Evolutionary conservation across 345 rosid species (phyloP), one percentile per base, ranked within the genome.

Genomic region (Hirschfeldia incana): DNA sequence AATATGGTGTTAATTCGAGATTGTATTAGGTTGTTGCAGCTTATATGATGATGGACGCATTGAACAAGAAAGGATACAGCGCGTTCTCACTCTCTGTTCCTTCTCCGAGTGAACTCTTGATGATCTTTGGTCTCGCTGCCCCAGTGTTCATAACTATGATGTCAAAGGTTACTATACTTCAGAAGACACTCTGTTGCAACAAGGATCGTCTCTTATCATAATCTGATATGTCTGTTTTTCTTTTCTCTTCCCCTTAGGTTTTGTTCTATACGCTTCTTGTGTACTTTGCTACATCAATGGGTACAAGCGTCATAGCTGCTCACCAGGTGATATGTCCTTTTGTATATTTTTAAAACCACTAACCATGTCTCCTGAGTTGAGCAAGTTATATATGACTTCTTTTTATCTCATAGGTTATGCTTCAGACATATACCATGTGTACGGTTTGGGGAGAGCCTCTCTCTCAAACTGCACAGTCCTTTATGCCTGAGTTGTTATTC

Each of bases 381-480:
- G 46, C 62, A 34, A n/a, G 29, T 49, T 62, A 16, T 60, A 4
- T 33, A 39, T 73, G 36, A 79, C 58, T 28, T 61, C 65, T 68
- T 79, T 12, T 68, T 44, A 42, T 79, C 69, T 76, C 65, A 8
- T 71, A 91, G 97, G 90, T 89, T 78, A 87, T 89, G 93, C 70
- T 92, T 88, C 97, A 92, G 86, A 87, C 81, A 16, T 86, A 58
- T 53, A 12, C 84, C 79, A 88, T 94, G 87, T 82, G 92, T 80
- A 80, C 89, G 0, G 94, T 92, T 12, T 91, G 89, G 82, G 94
- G 97, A 8, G 94, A 88, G 84, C 97, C 98, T 65, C 97, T 94
- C 65, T 94, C 94, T 76, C 98, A 94, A 80, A 90, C 98, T 58
- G 94, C 98, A 66, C 97, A 94, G 76, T 89, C 98, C 70, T 94